Evolutionary conservation across 371 early-diverging fungal genomes (phyloP), one percentile per base, ranked within the genome.

Genomic region (Lichtheimia ornata): DNA sequence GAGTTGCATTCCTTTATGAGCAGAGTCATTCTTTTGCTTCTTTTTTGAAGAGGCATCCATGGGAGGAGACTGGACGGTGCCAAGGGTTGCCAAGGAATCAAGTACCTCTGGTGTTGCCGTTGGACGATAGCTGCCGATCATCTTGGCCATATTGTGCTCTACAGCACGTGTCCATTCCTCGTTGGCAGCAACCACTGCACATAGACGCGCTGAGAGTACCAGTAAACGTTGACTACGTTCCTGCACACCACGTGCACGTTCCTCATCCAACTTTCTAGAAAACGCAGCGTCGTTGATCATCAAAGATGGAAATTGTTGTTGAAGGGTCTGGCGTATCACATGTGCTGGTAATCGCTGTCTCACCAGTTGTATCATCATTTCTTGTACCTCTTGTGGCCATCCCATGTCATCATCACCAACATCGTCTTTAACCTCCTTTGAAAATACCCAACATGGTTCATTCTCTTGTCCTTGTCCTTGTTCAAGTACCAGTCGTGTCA

Each of bases 211-310:
- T 18, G 72, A 73, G 0, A 75, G 44, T 3, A 68, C 18, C 1
- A 75, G 18, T 3, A 78, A 52, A 0, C 76, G 53, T 24, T 73
- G 76, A 28, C 70, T 59, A 15, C 76, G 64, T n/a, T 78, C 71
- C 2, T 73, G 62, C 0, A 73, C 73, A 15, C 66, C 74, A 9
- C 73, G 73, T 35, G 84, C 82, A 28, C 87, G 72, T 55, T 84
- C 87, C 61, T 86, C 85, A 4, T 84, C 79, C 49, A 86, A 64
- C 18, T 85, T 72, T 56, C 83, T 84, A 40, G 84, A 84, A 54
- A 86, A 86, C 5, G 84, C 65, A 11, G 84, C 74, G 45, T 86
- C 87, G 54, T 84, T 84, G 85, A 85, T 84, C 13, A 76, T 69
- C 20, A 84, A 74, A 28, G 81, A 71, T 6, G 85, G 84, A 61